Conservation (phyloP, 768 basidiomycete species). For the Ramaria rubella region DNA sequence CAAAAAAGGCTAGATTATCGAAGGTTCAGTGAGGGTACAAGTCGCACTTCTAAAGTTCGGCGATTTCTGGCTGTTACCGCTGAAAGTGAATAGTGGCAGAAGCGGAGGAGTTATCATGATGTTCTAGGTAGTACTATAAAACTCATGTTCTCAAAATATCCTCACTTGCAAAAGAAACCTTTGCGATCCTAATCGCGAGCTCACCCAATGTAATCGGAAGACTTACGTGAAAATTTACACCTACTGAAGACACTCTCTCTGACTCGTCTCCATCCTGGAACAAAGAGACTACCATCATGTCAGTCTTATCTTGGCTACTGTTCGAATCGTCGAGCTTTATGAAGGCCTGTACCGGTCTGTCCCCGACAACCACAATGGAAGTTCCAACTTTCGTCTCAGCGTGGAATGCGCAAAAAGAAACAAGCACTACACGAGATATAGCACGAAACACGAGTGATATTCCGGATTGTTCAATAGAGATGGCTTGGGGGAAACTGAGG, state of each 20-base stretch:
- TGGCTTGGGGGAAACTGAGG: neutral
- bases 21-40: neutral
- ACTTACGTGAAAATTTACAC: neutral
- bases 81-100: too few species aligned
- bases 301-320: neutral
- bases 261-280: neutral
- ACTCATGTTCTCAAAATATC: neutral
- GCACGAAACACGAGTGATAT: neutral
- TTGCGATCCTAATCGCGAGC: constrained; percentile 1
- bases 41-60: too few species aligned
- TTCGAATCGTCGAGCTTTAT: neutral
- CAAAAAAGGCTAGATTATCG: constrained; percentile 3
- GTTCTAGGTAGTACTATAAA: too few species aligned
- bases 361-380: neutral
- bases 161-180: neutral
- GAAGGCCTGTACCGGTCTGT: neutral
- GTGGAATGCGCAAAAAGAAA: constrained; percentile 6
- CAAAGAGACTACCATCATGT: neutral
- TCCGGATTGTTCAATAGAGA: neutral
- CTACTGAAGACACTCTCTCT: neutral
- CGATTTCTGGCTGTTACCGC: too few species aligned
- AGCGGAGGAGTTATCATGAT: too few species aligned
- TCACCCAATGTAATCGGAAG: constrained; percentile 1
- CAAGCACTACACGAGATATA: neutral
- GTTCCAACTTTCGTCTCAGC: constrained; percentile 1